A percentile compares a stretch with the other conserved stretches of the same genome.
Conservation (phyloP, 768 basidiomycete genomes). For the Inosperma sp. region DNA sequence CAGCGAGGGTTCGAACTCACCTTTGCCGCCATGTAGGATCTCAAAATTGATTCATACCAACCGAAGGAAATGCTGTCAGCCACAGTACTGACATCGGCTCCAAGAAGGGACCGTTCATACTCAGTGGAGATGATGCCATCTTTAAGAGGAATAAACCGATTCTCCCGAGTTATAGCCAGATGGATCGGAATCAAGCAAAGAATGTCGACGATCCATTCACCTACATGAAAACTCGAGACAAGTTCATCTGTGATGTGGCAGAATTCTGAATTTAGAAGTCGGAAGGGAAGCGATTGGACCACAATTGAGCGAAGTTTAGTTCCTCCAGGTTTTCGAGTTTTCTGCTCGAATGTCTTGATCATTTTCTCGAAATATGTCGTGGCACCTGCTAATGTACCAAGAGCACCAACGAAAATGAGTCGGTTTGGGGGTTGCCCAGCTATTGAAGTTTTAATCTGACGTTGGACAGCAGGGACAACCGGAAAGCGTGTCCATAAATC, state of each 20-base stretch:
- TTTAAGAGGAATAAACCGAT: slow-evolving; percentile 56
- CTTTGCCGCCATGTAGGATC: slow-evolving; percentile 59
- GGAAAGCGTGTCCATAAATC: slow-evolving; percentile 62
- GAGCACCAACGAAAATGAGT: slow-evolving; percentile 37
- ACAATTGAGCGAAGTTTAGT: neutral
- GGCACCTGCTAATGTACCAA: slow-evolving; percentile 36
- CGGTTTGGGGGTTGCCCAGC: slow-evolving; percentile 24
- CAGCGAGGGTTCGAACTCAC: slow-evolving; percentile 24
- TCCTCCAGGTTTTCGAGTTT: slow-evolving; percentile 37
- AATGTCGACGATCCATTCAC: slow-evolving; percentile 61
- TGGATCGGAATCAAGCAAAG: slow-evolving; percentile 63
- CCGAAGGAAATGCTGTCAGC: slow-evolving; percentile 54
- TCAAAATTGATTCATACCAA: slow-evolving; percentile 63
- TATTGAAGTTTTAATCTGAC: slow-evolving; percentile 35
- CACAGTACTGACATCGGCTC: slow-evolving; percentile 54
- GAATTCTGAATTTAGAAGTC: neutral
- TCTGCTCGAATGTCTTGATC: slow-evolving; percentile 43
- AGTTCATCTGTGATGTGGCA: neutral
- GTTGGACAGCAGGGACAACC: slow-evolving; percentile 47
- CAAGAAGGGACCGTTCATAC: slow-evolving; percentile 49
- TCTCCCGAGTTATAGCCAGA: slow-evolving; percentile 54
- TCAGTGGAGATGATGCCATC: slow-evolving; percentile 47
- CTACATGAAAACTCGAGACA: slow-evolving; percentile 39
- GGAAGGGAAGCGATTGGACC: neutral
- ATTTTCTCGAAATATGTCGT: slow-evolving; percentile 41